Evolutionary conservation across 169 alveolate genomes (phyloP).

Genomic region (Eimeria necatrix): DNA sequence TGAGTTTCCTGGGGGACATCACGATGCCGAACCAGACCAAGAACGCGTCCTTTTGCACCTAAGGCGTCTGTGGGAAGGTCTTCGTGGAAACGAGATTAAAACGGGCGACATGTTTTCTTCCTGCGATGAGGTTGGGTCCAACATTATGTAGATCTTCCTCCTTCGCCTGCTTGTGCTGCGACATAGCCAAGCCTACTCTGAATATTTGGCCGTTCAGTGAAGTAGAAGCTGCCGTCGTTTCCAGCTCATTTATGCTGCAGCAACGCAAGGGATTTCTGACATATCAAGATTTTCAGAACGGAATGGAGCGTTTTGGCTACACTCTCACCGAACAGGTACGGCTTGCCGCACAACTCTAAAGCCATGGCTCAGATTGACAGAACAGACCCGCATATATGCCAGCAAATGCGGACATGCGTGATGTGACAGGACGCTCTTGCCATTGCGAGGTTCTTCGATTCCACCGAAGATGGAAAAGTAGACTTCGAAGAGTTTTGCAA

Average conservation of each 20-base stretch:
- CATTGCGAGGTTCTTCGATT: constrained; percentile 46
- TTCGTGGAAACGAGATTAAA: constrained; percentile 59
- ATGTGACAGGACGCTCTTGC: constrained; percentile 30
- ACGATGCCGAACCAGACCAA: constrained; percentile 29
- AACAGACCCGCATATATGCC: neutral
- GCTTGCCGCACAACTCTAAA: neutral
- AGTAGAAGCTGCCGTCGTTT: neutral
- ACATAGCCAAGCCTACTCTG: neutral
- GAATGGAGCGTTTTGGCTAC: constrained; percentile 55
- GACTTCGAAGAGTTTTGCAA: constrained; percentile 65
- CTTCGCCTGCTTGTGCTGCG: neutral
- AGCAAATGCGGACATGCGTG: neutral
- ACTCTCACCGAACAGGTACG: constrained; percentile 55
- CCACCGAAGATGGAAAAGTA: constrained; percentile 64
- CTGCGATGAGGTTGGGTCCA: constrained; percentile 55
- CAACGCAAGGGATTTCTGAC: constrained; percentile 43
- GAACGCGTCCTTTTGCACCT: constrained; percentile 65
- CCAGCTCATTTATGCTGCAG: neutral
- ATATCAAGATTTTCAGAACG: constrained; percentile 37
- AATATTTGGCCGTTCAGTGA: neutral
- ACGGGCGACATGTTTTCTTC: constrained; percentile 24
- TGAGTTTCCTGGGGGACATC: neutral
- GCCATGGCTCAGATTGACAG: neutral
- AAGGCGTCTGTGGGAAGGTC: constrained; percentile 59
- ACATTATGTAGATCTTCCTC: neutral